These are phyloP conservation scores for Adiantum capillusveneris DNA, from an alignment of 75 land plant genomes.

Conservation along the genomic window DNA sequence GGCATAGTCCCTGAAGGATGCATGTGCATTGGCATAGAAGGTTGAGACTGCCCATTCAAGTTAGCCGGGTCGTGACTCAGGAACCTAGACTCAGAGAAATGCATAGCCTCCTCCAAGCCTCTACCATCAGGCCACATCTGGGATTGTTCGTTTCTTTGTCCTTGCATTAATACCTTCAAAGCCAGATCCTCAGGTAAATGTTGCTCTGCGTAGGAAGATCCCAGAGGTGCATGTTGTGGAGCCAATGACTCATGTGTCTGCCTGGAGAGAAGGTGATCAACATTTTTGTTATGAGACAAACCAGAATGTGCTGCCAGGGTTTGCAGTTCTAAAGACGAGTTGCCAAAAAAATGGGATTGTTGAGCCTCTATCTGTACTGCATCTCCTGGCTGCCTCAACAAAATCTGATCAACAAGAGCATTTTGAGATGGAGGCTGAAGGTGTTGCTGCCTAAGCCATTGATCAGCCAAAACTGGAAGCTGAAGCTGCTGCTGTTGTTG, in stretches of 20 bases:
- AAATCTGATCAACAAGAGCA: conserved; percentile 32
- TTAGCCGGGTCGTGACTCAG: too few species aligned
- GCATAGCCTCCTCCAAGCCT: too few species aligned
- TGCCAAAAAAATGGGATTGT: conserved; percentile 4
- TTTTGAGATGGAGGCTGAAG: conserved; percentile 23
- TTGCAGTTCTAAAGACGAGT: neutral
- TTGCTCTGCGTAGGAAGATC: neutral
- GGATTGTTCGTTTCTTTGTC: neutral
- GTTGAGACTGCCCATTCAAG: too few species aligned
- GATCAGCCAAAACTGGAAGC: neutral
- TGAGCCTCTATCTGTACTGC: conserved; percentile 28
- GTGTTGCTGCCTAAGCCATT: conserved; percentile 6
- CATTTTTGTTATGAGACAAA: neutral
- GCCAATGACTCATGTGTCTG: neutral
- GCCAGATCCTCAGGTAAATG: neutral
- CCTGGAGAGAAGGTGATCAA: neutral
- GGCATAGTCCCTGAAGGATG: too few species aligned
- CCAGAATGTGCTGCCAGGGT: neutral
- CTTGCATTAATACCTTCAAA: neutral
- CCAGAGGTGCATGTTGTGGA: neutral
- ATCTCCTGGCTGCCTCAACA: conserved; percentile 21
- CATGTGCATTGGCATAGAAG: too few species aligned
- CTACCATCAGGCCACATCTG: too few species aligned
- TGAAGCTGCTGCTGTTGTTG: conserved; percentile 43
- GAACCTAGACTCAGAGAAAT: too few species aligned